Evolutionary conservation across 225 moss, liverwort and hornwort genomes (phyloP).

Genomic region (Physcomitrellopsis africana): DNA sequence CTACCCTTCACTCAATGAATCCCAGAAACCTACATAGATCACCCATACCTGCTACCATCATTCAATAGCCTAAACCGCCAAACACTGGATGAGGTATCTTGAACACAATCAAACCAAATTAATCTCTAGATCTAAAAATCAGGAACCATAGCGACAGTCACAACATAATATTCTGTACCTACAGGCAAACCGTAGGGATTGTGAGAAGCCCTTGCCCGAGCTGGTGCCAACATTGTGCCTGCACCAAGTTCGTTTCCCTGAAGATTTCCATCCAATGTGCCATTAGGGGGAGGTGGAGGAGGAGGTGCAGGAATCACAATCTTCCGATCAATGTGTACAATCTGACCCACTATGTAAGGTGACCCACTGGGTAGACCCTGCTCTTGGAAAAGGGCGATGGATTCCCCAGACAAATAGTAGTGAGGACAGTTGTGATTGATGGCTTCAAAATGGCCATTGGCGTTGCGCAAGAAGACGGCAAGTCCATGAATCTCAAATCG

Average conservation of each 20-base stretch:
- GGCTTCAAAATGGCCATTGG: conserved; percentile 73
- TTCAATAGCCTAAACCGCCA: not conserved
- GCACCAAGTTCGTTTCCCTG: conserved; percentile 45
- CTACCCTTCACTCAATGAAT: conserved; percentile 30
- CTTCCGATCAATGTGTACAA: conserved; percentile 80
- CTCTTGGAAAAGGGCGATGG: conserved; percentile 76
- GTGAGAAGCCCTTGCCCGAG: conserved; percentile 38
- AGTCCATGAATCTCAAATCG: conserved; percentile 81
- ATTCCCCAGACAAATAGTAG: conserved; percentile 79
- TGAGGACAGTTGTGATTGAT: conserved; percentile 71
- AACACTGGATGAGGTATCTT: not conserved
- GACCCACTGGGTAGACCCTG: conserved; percentile 65
- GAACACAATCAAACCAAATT: conserved; percentile 16
- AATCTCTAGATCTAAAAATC: conserved; percentile 44
- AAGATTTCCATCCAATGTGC: conserved; percentile 38
- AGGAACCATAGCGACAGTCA: conserved; percentile 83
- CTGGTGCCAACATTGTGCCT: conserved; percentile 30
- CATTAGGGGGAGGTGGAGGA: conserved; percentile 31
- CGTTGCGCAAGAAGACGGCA: conserved; percentile 68
- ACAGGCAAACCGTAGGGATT: conserved; percentile 68
- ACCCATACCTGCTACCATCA: not conserved
- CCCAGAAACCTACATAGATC: conserved; percentile 22
- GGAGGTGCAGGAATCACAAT: conserved; percentile 41
- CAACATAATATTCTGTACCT: conserved; percentile 70
- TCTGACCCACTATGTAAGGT: conserved; percentile 78